A percentile compares a stretch with the other conserved stretches of the same genome.
phyloP scores from a whole-genome alignment of 2,329 filamentous ascomycete species.

The Didymella glomerata region DNA sequence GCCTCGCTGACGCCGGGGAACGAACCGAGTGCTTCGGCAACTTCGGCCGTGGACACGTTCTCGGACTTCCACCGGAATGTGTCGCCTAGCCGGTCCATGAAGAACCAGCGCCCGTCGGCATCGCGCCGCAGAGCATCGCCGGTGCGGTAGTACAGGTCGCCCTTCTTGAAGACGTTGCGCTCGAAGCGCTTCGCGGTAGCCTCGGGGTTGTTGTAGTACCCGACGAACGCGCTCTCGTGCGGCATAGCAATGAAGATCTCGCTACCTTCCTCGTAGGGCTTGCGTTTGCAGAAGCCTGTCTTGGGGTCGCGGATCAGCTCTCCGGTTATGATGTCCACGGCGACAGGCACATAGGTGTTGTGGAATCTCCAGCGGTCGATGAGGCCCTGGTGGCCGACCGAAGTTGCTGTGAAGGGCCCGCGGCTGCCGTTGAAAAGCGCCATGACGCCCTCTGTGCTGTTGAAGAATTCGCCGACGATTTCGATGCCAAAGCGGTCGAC shows the following conservation, averaged over 20 bases:
- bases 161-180: slow-evolving; percentile 57
- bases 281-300: slow-evolving; percentile 72
- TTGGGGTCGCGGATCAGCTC: slow-evolving; percentile 71
- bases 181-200: slow-evolving; percentile 68
- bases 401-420: slow-evolving; percentile 68
- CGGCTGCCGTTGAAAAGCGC: slow-evolving; percentile 66
- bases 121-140: slow-evolving; percentile 58
- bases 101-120: slow-evolving; percentile 58
- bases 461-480: slow-evolving; percentile 77
- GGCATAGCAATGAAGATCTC: slow-evolving; percentile 75
- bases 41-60: slow-evolving; percentile 60
- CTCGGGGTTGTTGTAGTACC: slow-evolving; percentile 73
- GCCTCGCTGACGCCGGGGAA: slow-evolving; percentile 57
- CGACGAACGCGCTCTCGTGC: slow-evolving; percentile 67
- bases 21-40: slow-evolving; percentile 56
- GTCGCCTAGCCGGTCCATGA: slow-evolving; percentile 59
- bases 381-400: slow-evolving; percentile 76
- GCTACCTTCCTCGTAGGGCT: slow-evolving; percentile 73
- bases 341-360: slow-evolving; percentile 70
- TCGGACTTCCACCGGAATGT: slow-evolving; percentile 62
- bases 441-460: slow-evolving; percentile 77
- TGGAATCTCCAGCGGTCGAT: slow-evolving; percentile 63
- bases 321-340: slow-evolving; percentile 72
- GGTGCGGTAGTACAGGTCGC: slow-evolving; percentile 60
- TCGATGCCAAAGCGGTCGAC: slow-evolving; percentile 69